These are phyloP conservation scores for Eucalyptus marginata DNA, from an alignment of 345 rosid species.

Conservation along the genomic window DNA sequence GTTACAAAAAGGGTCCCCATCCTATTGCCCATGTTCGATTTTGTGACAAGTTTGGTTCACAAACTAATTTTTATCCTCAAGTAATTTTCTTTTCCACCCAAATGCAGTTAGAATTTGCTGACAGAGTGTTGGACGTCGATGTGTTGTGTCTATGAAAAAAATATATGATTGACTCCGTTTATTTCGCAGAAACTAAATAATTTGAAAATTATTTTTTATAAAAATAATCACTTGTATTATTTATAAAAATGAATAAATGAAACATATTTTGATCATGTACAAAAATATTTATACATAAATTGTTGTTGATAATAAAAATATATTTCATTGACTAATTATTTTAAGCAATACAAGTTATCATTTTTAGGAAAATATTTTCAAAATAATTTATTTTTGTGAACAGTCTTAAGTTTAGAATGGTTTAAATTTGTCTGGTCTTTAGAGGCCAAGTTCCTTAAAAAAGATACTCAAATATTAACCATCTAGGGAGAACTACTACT, in stretches of 20 bases:
- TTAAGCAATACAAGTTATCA: neutral
- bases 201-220: neutral
- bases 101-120: neutral
- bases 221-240: neutral
- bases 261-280: neutral
- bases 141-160: neutral
- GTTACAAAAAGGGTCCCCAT: neutral
- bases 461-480: neutral
- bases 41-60: neutral
- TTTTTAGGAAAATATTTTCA: neutral
- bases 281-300: too few species aligned
- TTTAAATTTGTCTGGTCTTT: neutral
- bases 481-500: neutral
- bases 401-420: neutral
- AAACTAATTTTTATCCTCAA: neutral
- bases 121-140: neutral
- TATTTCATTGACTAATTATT: neutral
- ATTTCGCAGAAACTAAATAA: fast-evolving
- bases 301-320: too few species aligned
- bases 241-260: neutral
- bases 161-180: neutral
- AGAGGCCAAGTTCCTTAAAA: neutral
- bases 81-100: neutral
- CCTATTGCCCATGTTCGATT: neutral
- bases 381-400: too few species aligned